Evolutionary conservation across 768 basidiomycete species (phyloP), one percentile per base, ranked within the genome.

Genomic region (Mycena galericulata): DNA sequence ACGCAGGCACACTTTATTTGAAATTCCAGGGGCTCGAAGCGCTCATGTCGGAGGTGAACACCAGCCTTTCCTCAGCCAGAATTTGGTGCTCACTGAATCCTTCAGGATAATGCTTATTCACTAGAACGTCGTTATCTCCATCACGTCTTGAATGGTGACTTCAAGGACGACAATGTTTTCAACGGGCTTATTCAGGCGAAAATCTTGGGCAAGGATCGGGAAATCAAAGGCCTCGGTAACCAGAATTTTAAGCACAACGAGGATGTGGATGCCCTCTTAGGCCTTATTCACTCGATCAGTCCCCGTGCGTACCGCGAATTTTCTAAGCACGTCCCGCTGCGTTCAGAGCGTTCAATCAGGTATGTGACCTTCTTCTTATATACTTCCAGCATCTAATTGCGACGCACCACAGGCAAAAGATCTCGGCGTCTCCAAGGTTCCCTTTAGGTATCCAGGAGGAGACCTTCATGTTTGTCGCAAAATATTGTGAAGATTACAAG

Each of bases 231-330:
- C 0, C 51, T 65, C 3, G 76, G 75, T 0, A 64, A 58, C 18
- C 77, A 76, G 54, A 78, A 79, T 43, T 75, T 79, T 68, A 65
- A 72, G 22, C 76, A 77, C 43, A 46, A 69, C 4, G 69, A 70
- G 8, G 70, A 67, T 2, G 57, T 69, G 4, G 68, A 74, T 17
- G 72, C 78, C 3, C 74, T 74, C 36, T 46, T 64, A 7, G 59
- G 74, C 29, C 61, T 74, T 0, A 43, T 75, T 1, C 22, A 51
- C 0, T 64, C 72, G 20, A 62, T 66, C 8, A 66, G 66, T 17
- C 78, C 77, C 0, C 62, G 56, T 18, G 63, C 68, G 1, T 75
- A 77, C 46, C 41, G 67, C 2, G 36, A 59, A 1, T 49, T 79
- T 26, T 3, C 36, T 4, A 26, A 43, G 22, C 70, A 78, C 29